Base-by-base conservation (phyloP, 176 grass and related monocot genomes). In the Triticum urartu region DNA sequence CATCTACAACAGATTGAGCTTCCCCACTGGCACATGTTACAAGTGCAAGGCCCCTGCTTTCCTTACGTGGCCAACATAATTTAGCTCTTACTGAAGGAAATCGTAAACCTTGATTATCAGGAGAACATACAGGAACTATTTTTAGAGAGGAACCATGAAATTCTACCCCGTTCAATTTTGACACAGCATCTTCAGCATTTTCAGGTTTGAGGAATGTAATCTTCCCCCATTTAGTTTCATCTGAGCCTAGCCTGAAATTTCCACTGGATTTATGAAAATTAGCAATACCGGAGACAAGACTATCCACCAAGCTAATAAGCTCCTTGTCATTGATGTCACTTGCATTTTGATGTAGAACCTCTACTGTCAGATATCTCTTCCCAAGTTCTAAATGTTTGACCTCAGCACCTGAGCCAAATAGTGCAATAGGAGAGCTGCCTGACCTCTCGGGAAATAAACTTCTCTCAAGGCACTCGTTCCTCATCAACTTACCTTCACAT, bases 361-460 rank as follows among this genome's bases (percentile, higher is more conserved):
- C 95, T 65, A 98, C 91, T 0, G 95, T 88, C 64, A 98, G 58
- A 87, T 81, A 85, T 63, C 90, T 89, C 78, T 92, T 98, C 75
- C 83, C 93, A 75, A 98, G 93, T 83, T 98, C 95, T 30, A 98
- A 89, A 92, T 98, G 95, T 80, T 98, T 98, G 26, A 98, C 93
- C 85, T 95, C 91, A 91, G 91, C 95, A 87, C 95, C 93, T 21
- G 95, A 93, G 21, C 95, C 95, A 85, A 98, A 90, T 33, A 98
- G 81, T 58, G 88, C 93, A 82, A 92, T 24, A 65, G 73, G 18
- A 70, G 92, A 89, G 48, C 83, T 83, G 63, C 89, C 85, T 26
- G 72, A 78, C 79, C 89, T 82, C 35, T 83, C 83, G 4, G 91
- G 70, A 87, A 89, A 95, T 73, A 95, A 68, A 77, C 65, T 87